Evolutionary conservation across 2,329 filamentous ascomycete genomes (phyloP), one percentile per base, ranked within the genome.

Genomic region (Zalaria sp.): DNA sequence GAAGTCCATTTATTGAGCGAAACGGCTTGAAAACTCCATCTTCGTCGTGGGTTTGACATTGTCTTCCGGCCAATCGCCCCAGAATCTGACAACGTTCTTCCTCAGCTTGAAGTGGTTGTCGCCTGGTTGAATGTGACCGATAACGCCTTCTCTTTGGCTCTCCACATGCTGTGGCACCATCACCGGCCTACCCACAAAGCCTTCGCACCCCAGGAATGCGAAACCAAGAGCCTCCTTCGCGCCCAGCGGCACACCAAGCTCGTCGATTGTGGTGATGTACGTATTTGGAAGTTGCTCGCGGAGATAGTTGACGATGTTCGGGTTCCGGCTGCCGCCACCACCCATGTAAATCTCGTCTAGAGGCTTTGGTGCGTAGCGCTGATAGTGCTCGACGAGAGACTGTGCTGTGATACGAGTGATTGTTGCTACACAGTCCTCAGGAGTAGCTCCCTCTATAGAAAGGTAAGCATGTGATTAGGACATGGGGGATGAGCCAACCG

Each of bases 241-340:
- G 11, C 26, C 42, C 9, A 18, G n/a, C 5, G 48, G 48, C 5
- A 50, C 38, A 11, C 47, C 44, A 9, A 44, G 40, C 18, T 35
- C 44, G 37, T 49, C 44, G 26, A 50, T 41, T 10, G 40, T 38
- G 5, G 39, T 47, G 39, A 47, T 35, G 18, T 18, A 18, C 18
- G 18, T 18, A 18, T 18, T 18, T 18, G 18, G 18, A 18, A 18
- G 18, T 18, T 41, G 38, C 25, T 46, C 25, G 10, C 38, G 27
- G 7, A 53, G 49, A 36, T 52, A 52, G 39, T 48, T 44, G 44
- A 52, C 49, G 47, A 55, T 55, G 44, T 52, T 55, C 3, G 49
- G 52, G 45, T 55, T 54, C 38, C 49, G 49, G 7, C 51, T 46
- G 3, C 53, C 53, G 34, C 51, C 53, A 18, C 53, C 52, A 38